phyloP scores from a whole-genome alignment of 345 rosid species.

The Acer negundo region DNA sequence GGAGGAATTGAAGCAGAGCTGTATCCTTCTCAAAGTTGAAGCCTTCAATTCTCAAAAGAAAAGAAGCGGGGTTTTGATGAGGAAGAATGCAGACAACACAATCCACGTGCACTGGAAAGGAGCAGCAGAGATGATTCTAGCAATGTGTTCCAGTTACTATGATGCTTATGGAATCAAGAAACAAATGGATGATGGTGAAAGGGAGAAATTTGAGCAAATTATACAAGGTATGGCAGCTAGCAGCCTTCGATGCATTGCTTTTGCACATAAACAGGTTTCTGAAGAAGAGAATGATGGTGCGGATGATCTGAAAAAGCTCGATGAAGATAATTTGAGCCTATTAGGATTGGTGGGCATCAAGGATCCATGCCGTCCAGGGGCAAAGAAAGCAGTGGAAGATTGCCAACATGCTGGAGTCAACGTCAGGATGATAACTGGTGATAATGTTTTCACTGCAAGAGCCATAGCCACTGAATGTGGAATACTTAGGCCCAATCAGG shows the following conservation, averaged over 20 bases:
- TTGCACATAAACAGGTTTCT: constrained; percentile 49
- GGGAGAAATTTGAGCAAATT: constrained; percentile 39
- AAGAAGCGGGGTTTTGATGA: constrained; percentile 56
- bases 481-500: constrained; percentile 46
- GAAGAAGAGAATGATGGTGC: constrained; percentile 20
- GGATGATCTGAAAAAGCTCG: constrained; percentile 27
- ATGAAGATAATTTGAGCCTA: constrained; percentile 47
- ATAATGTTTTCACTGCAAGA: constrained; percentile 69
- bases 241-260: constrained; percentile 74
- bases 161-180: constrained; percentile 46
- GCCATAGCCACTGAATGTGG: constrained; percentile 84
- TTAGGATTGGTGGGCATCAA: constrained; percentile 75
- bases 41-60: constrained; percentile 73
- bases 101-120: constrained; percentile 77
- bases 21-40: constrained; percentile 54
- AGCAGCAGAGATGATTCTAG: constrained; percentile 74
- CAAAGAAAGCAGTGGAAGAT: constrained; percentile 56
- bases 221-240: constrained; percentile 68
- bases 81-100: constrained; percentile 36
- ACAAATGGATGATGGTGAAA: constrained; percentile 34
- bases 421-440: constrained; percentile 84
- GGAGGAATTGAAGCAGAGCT: constrained; percentile 37
- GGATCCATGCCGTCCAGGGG: constrained; percentile 74
- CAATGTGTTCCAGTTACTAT: constrained; percentile 61
- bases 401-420: constrained; percentile 70